Evolutionary conservation across 495 filamentous ascomycete species (phyloP).

Genomic region (Penicillium silybi): DNA sequence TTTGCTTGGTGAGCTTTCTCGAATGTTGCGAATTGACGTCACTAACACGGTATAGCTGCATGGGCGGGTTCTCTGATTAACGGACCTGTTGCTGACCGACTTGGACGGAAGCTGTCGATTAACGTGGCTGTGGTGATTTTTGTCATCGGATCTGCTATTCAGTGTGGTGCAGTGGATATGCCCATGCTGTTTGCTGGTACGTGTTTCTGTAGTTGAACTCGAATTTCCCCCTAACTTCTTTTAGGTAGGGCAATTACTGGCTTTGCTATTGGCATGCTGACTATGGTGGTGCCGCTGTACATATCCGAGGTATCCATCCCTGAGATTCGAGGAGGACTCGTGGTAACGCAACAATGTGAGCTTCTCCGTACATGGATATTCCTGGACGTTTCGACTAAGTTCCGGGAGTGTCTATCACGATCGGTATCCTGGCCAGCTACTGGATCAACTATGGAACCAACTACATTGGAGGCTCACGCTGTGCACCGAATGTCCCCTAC

Average conservation of each 20-base stretch:
- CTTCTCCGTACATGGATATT: neutral
- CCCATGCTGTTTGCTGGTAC: slow-evolving; percentile 64
- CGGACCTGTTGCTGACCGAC: slow-evolving; percentile 69
- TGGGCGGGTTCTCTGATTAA: slow-evolving; percentile 75
- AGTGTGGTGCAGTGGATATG: slow-evolving; percentile 53
- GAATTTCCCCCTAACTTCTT: slow-evolving; percentile 2
- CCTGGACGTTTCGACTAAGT: neutral
- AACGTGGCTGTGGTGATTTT: slow-evolving; percentile 70
- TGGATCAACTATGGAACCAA: slow-evolving; percentile 70
- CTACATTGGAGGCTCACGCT: slow-evolving; percentile 39
- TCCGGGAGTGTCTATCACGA: slow-evolving; percentile 61
- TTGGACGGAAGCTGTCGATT: slow-evolving; percentile 72
- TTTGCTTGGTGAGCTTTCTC: slow-evolving; percentile 55
- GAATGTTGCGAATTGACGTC: neutral
- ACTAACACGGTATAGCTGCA: slow-evolving; percentile 49
- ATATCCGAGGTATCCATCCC: slow-evolving; percentile 47
- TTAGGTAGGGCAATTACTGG: slow-evolving; percentile 69
- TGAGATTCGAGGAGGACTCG: slow-evolving; percentile 65
- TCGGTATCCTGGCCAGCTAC: slow-evolving; percentile 80
- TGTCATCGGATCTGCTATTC: slow-evolving; percentile 71
- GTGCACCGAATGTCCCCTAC: slow-evolving; percentile 44
- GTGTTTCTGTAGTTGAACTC: neutral
- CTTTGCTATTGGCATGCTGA: slow-evolving; percentile 33
- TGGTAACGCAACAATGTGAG: slow-evolving; percentile 69
- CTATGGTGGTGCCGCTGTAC: slow-evolving; percentile 44